phyloP scores from a whole-genome alignment of 1,284 basidiomycete species.

The Cutaneotrichosporon spelunceum region DNA sequence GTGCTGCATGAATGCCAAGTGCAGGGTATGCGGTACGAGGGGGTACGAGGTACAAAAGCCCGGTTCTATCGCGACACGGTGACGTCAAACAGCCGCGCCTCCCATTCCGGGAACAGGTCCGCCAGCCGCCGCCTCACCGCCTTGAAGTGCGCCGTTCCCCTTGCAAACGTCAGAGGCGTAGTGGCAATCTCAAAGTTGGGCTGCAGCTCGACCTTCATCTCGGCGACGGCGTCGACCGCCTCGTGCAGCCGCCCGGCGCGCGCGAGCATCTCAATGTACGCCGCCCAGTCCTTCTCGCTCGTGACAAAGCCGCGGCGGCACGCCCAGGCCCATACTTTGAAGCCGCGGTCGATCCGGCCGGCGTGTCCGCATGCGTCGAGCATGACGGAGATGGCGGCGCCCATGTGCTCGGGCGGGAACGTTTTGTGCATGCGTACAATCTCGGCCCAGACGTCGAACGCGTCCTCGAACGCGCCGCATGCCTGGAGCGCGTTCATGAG shows the following conservation, averaged over 20 bases:
- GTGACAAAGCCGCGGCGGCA: constrained; percentile 57
- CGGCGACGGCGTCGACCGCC: constrained; percentile 62
- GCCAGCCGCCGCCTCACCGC: background rate
- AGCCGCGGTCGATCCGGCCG: constrained; percentile 57
- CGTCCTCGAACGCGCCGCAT: constrained; percentile 65
- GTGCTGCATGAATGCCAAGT: background rate
- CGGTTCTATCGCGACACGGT: too few species aligned
- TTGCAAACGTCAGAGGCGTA: constrained; percentile 15
- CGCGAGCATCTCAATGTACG: constrained; percentile 83
- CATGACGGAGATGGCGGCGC: constrained; percentile 71
- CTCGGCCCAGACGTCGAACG: constrained; percentile 76
- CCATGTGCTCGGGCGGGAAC: constrained; percentile 50
- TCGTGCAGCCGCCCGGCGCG: constrained; percentile 65
- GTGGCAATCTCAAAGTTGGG: background rate
- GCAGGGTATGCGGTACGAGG: background rate
- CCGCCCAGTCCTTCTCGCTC: constrained; percentile 63
- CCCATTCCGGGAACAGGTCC: background rate
- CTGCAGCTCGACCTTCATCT: constrained; percentile 56
- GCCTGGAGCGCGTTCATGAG: constrained; percentile 70
- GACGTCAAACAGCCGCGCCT: background rate
- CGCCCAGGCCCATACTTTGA: constrained; percentile 59
- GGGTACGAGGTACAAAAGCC: too few species aligned
- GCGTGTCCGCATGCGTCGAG: constrained; percentile 76
- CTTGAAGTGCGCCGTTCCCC: background rate
- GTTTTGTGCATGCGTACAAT: constrained; percentile 57